phyloP scores from a whole-genome alignment of 1,284 basidiomycete species.

The Ceratobasidium sp. region DNA sequence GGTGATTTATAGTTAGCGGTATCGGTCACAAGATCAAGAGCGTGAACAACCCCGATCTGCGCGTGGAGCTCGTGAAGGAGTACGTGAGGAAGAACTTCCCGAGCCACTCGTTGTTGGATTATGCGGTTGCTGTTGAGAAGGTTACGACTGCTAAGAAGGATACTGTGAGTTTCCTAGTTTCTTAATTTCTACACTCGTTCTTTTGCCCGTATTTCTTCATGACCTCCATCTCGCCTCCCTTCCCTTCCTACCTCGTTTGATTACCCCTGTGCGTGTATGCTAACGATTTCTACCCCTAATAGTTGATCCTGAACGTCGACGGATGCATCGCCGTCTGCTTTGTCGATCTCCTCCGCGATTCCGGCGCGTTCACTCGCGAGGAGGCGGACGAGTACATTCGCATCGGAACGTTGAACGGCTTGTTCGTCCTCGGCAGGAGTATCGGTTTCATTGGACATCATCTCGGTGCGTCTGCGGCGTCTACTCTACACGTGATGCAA shows the following conservation, averaged over 20 bases:
- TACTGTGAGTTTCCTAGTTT: conserved; percentile 67
- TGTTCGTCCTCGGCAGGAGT: conserved; percentile 97
- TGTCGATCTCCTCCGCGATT: conserved; percentile 93
- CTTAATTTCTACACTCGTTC: too few relatives aligned
- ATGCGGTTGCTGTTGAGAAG: conserved; percentile 98
- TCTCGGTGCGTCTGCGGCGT: conserved; percentile 60
- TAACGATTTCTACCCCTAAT: conserved; percentile 18
- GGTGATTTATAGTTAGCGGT: conserved; percentile 78
- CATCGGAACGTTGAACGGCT: conserved; percentile 93
- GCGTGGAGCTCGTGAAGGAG: conserved; percentile 98
- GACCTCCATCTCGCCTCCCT: too few relatives aligned
- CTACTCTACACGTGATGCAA: background rate
- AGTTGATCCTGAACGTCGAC: conserved; percentile 95
- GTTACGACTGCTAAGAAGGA: conserved; percentile 99
- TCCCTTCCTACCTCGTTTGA: conserved; percentile 33
- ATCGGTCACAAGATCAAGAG: conserved; percentile 99
- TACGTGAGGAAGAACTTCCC: conserved; percentile 98
- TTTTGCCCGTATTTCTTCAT: conserved; percentile 48
- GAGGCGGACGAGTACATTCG: conserved; percentile 98
- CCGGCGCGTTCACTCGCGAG: conserved; percentile 94
- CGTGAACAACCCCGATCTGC: conserved; percentile 96
- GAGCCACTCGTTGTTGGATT: conserved; percentile 91
- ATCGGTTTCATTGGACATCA: conserved; percentile 98
- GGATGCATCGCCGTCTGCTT: conserved; percentile 99
- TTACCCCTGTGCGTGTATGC: background rate